Conservation (phyloP, 192 early-diverging fungal genomes). For the Linnemannia zychae region DNA sequence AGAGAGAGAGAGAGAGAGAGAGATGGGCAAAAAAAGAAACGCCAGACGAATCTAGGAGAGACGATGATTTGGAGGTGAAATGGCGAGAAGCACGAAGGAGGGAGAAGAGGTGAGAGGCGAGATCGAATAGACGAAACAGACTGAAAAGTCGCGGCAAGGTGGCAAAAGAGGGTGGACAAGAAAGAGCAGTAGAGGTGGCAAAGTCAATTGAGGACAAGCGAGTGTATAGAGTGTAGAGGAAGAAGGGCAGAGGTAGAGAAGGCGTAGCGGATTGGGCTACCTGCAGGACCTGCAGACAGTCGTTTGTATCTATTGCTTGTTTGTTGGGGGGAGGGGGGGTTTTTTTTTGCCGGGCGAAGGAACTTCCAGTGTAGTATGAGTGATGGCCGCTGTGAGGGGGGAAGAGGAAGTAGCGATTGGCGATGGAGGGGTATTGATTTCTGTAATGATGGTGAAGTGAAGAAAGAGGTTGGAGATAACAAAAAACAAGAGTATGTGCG, state of each 20-base stretch:
- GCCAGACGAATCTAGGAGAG: not conserved
- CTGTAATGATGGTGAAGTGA: not conserved
- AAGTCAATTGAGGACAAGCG: not conserved
- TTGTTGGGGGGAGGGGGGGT: no score
- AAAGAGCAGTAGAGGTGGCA: not conserved
- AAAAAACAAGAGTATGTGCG: not conserved
- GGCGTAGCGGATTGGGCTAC: not conserved
- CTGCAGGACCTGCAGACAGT: slow-evolving; percentile 6
- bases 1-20: not conserved
- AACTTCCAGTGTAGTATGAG: not conserved
- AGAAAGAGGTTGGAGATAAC: not conserved
- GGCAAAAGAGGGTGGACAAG: not conserved
- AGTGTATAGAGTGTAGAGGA: not conserved
- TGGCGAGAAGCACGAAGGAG: no score
- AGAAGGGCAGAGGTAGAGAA: not conserved
- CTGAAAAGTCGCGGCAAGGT: not conserved
- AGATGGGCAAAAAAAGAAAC: no score
- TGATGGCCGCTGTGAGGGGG: not conserved
- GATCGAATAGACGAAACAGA: not conserved
- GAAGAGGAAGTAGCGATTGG: not conserved
- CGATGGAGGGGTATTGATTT: not conserved
- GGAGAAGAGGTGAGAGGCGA: not conserved
- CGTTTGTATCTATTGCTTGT: not conserved
- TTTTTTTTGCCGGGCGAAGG: not conserved
- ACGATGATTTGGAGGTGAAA: not conserved